These are phyloP conservation scores for Verbena officinalis DNA, from an alignment of 257 asterid genomes.

Conservation along the genomic window DNA sequence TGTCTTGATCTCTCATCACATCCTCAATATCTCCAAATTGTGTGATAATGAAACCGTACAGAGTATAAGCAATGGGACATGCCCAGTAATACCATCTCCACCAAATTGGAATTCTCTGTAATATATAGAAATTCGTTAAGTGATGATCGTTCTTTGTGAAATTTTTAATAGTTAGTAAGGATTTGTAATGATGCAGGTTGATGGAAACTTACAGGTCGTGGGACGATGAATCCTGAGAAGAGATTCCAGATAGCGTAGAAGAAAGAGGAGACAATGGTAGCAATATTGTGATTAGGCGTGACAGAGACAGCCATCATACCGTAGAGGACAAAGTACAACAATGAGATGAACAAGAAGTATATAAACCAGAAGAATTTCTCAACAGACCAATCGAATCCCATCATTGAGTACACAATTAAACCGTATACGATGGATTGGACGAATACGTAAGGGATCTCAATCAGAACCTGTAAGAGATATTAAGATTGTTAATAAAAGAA, in stretches of 20 bases:
- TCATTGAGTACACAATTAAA: constrained; percentile 64
- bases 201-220: constrained; percentile 62
- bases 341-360: constrained; percentile 56
- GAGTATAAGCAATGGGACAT: constrained; percentile 61
- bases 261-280: constrained; percentile 54
- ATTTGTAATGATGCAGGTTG: constrained; percentile 1
- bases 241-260: constrained; percentile 72
- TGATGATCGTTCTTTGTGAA: background rate
- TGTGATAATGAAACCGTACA: constrained; percentile 69
- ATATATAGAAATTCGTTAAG: background rate
- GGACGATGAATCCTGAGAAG: constrained; percentile 76
- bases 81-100: constrained; percentile 91
- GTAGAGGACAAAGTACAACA: constrained; percentile 62
- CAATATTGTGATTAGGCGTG: constrained; percentile 63
- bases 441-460: constrained; percentile 68
- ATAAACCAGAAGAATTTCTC: constrained; percentile 72
- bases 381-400: constrained; percentile 63
- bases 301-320: constrained; percentile 80
- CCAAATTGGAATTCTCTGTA: constrained; percentile 78
- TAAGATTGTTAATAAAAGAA: background rate
- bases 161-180: background rate
- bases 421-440: constrained; percentile 51
- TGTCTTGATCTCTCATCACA: constrained; percentile 8
- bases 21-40: constrained; percentile 58
- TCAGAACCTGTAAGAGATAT: constrained; percentile 46